Base-by-base conservation (phyloP, 306 rosid species). In the Dalbergia cochinchinensis region DNA sequence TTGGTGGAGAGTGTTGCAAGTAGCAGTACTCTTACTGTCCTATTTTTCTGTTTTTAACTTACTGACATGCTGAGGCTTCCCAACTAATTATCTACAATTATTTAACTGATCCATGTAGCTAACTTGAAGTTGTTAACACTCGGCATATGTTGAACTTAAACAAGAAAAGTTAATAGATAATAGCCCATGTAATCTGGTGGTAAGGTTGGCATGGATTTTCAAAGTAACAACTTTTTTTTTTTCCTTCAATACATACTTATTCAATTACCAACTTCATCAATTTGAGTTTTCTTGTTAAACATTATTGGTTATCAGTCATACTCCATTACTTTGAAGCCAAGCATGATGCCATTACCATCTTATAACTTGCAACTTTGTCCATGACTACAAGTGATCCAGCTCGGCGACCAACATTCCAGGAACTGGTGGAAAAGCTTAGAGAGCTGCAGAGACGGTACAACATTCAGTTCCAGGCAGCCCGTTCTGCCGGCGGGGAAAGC, bases 391-490 rank as follows among this genome's bases (percentile, higher is more conserved):
- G 99, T 39, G 97, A 93, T 79, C 89, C 99, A 8, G 84, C 96
- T 57, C 13, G 44, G 80, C 79, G 99, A 69, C 98, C 99, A 73
- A 73, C 97, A 20, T 91, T 93, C 84, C 97, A 89, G 78, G 94
- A 86, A 80, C 88, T 96, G 69, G 77, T 93, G 73, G 96, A 89
- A 71, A 91, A 69, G 84, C 86, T 96, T 0, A 84, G 84, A 86
- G 99, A 96, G 51, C 64, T 93, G 69, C 98, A 91, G 65, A 85
- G 90, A 82, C 89, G 69, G 39, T 88, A 77, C 39, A 64, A 87
- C 42, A 77, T 90, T 80, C 94, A 93, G 82, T 86, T 89, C 74
- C 97, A 96, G 59, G 96, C 98, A 54, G 89, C 94, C 59, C 91
- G 93, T 26, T 59, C 93, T 0, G 86, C 83, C 0, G 83, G 84